Percentiles rank a stretch among this genome's conserved stretches.
Evolutionary conservation across 1,284 basidiomycete genomes (phyloP).

Genomic region (Sanguinoderma infundibulare): DNA sequence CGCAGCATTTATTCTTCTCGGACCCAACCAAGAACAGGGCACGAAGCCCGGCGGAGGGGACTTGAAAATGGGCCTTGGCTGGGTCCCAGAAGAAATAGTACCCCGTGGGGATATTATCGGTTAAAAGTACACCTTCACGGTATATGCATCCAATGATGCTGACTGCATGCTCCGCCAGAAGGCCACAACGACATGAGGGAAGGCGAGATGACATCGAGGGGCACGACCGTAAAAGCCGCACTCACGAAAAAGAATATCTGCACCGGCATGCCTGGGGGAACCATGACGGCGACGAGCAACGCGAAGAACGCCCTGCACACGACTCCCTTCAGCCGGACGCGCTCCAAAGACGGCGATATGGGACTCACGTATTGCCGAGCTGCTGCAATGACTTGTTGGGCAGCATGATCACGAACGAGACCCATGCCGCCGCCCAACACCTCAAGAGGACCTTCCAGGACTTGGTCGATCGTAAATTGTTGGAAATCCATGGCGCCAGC

Average conservation of each 20-base stretch:
- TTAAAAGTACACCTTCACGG: too few relatives aligned
- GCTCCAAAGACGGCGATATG: background rate
- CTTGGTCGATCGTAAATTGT: conserved; percentile 33
- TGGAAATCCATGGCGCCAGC: conserved; percentile 37
- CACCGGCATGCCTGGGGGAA: conserved; percentile 42
- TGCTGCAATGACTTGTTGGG: conserved; percentile 34
- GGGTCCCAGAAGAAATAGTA: too few relatives aligned
- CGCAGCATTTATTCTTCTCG: too few relatives aligned
- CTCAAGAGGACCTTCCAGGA: conserved; percentile 36
- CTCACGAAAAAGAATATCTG: conserved; percentile 44
- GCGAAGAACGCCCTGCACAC: conserved; percentile 40
- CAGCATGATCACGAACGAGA: conserved; percentile 35
- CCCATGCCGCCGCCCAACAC: conserved; percentile 39
- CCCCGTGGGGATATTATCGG: too few relatives aligned
- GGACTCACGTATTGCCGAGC: conserved; percentile 39
- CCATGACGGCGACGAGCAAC: conserved; percentile 38
- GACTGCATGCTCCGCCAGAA: background rate
- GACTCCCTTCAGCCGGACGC: conserved; percentile 2
- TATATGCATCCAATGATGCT: background rate
- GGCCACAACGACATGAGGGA: too few relatives aligned
- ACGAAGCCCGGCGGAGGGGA: too few relatives aligned
- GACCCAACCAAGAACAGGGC: too few relatives aligned
- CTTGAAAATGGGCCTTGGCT: too few relatives aligned
- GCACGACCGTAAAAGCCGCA: conserved; percentile 1
- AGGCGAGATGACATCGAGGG: too few relatives aligned